Conservation (phyloP, 2,329 filamentous ascomycete genomes). For the Neopestalotiopsis rosae region DNA sequence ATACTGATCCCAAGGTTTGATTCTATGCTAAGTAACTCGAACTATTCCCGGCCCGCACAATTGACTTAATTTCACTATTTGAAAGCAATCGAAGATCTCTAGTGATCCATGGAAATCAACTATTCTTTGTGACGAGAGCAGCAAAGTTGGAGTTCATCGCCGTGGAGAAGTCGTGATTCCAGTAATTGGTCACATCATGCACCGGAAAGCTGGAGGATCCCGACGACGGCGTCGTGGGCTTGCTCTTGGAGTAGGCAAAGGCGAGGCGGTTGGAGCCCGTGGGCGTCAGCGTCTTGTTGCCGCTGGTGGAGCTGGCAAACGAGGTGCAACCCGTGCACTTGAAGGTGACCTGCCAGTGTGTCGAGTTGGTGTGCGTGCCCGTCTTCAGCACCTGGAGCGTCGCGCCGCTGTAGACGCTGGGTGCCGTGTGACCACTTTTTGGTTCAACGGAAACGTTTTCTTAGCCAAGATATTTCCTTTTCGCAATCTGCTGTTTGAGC, state of each 20-base stretch:
- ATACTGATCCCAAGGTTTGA: too few relatives aligned
- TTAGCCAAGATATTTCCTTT: too few relatives aligned
- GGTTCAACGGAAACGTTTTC: not conserved
- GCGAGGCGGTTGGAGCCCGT: slow-evolving; percentile 91
- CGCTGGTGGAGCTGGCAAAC: slow-evolving; percentile 34
- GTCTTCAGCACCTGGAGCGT: slow-evolving; percentile 39
- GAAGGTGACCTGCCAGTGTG: slow-evolving; percentile 46
- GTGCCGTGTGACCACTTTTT: slow-evolving; percentile 41
- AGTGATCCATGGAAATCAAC: slow-evolving; percentile 15
- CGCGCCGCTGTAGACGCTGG: slow-evolving; percentile 35
- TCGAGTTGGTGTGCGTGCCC: slow-evolving; percentile 45
- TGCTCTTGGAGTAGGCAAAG: slow-evolving; percentile 34
- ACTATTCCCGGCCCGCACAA: too few relatives aligned
- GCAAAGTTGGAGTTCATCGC: slow-evolving; percentile 34
- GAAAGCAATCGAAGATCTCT: not conserved
- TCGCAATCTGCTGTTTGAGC: too few relatives aligned
- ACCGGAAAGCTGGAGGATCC: slow-evolving; percentile 30
- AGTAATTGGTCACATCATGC: slow-evolving; percentile 36
- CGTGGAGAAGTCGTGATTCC: slow-evolving; percentile 37
- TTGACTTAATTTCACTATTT: not conserved
- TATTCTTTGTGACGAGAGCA: slow-evolving; percentile 32
- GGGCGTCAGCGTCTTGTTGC: slow-evolving; percentile 69
- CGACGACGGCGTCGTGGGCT: slow-evolving; percentile 30
- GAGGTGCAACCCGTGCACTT: slow-evolving; percentile 43
- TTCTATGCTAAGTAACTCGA: too few relatives aligned